Base-by-base conservation (phyloP, 2,329 filamentous ascomycete genomes). In the Sporothrix protearum region DNA sequence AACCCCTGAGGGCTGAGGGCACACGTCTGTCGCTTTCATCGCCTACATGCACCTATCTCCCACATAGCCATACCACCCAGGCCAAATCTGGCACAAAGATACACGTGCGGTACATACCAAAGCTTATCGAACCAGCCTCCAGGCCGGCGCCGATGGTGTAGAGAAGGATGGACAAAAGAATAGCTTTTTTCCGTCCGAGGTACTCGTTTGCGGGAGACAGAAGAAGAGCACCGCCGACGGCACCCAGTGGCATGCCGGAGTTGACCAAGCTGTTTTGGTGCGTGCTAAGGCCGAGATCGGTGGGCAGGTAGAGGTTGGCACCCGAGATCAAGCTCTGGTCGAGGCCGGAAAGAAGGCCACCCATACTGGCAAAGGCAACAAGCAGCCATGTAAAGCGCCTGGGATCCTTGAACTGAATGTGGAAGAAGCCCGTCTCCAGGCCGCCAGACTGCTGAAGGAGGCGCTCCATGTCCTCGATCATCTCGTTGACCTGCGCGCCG, bases 321-420 rank as follows among this genome's bases (percentile, higher is more conserved):
- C 91, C 91, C 14, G 86, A 89, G 76, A 93, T 93, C 71, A 92
- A 82, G 61, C 88, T 91, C 80, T 93, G 91, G 77, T 93, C 91
- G 25, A 93, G 83, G 73, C 91, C 91, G 1, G 89, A 91, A 0
- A 92, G 85, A 28, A 93, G 81, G 77, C 91, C 91, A 67, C 91
- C 90, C 88, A 92, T 91, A 19, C 88, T 91, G n/a, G 90, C 90
- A 75, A 92, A 92, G 0, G 85, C 87, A 59, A 91, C 89, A 16
- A 92, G 83, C 19, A 91, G 80, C 82, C 85, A 91, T 33, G 90
- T 92, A 78, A 92, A 93, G 76, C 88, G 80, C 8, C 59, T 68
- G 3, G 78, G 76, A 6, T 83, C 83, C 0, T 78, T 76, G 9
- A 84, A 79, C 68, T 84, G 82, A 2, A 84, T 75, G 68, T 83